Base-by-base conservation (phyloP, 495 filamentous ascomycete species). In the Astrocystis sublimbata region DNA sequence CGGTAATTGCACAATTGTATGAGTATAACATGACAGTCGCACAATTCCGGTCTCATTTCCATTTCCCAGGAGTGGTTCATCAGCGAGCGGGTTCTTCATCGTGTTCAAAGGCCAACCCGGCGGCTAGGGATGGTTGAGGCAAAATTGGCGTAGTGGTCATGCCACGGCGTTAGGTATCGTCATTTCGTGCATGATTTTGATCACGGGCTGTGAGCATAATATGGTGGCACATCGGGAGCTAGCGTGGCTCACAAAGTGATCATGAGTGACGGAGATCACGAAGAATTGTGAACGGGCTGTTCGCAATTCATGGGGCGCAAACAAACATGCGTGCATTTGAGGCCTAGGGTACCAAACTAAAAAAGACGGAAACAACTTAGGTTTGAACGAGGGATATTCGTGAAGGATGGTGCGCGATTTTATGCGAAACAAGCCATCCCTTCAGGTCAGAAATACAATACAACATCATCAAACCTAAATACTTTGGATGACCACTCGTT, bases 61-160 rank as follows among this genome's bases (percentile, higher is more conserved):
- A 57, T 57, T 52, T n/a, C 53, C 62, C 31, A 66, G 65, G 67
- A 61, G 67, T 62, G 24, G 70, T 68, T 64, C 59, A 63, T 64
- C 62, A 63, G 68, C 63, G 46, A 56, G 63, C 60, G 61, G 58
- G 57, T 66, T 72, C 69, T 64, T 51, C 67, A 66, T 65, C 46
- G 57, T 64, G n/a, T 60, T 66, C 38, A 41, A 47, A 63, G 24
- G 62, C 63, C 55, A 53, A 63, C 33, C 59, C 65, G 60, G 33
- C 51, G 65, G 50, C 43, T 67, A 19, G 33, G 65, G n/a, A 65
- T 40, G 66, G 62, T 68, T 64, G 65, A 72, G 63, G 63, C 58
- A 72, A 63, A 64, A 68, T 65, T 26, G 70, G 70, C 65, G 70
- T 70, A 65, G 56, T 66, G 68, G 43, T 55, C 61, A 66, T 53